Evolutionary conservation across 345 rosid species (phyloP), one percentile per base, ranked within the genome.

Genomic region (Kandelia obovata): DNA sequence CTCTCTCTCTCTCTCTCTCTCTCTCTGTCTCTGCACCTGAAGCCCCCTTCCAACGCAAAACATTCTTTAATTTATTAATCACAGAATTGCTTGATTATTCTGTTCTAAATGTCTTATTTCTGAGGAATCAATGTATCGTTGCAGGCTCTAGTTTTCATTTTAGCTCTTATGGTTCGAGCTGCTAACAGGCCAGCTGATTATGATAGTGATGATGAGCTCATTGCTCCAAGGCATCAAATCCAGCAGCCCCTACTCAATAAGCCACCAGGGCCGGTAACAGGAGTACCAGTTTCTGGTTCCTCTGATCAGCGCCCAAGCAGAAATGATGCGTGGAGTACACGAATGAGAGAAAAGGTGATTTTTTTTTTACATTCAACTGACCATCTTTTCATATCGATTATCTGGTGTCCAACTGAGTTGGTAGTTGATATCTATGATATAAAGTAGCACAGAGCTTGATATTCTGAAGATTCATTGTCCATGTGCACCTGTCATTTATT

Each of bases 271-370:
- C 87, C 98, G 64, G 90, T 90, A 37, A 61, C 94, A 2, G 99
- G 96, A 71, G 92, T 83, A 53, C 97, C 98, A 49, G 99, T 89
- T 67, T 77, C 90, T 71, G 92, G 89, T 43, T 59, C 89, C 71
- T 79, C 81, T 71, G 99, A 96, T 78, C 88, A 89, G 65, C 97
- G 99, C 58, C 88, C 96, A 0, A 77, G 89, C 87, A 89, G 98
- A 79, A 96, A 81, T 71, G 99, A 96, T 85, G 97, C 98, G 60
- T 96, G 99, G 99, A 96, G 98, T 73, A 70, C 97, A 68, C 92
- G 98, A 10, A 92, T 96, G 99, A 85, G 94, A 75, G 99, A 96
- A 81, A 96, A 92, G 98, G 99, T 92, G 27, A 31, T 77, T 52
- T 61, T 53, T 67, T 7, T 75, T 10, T 51, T 73, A 30, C 3